phyloP scores from a whole-genome alignment of 2,329 filamentous ascomycete species.

The Rosellinia necatrix region DNA sequence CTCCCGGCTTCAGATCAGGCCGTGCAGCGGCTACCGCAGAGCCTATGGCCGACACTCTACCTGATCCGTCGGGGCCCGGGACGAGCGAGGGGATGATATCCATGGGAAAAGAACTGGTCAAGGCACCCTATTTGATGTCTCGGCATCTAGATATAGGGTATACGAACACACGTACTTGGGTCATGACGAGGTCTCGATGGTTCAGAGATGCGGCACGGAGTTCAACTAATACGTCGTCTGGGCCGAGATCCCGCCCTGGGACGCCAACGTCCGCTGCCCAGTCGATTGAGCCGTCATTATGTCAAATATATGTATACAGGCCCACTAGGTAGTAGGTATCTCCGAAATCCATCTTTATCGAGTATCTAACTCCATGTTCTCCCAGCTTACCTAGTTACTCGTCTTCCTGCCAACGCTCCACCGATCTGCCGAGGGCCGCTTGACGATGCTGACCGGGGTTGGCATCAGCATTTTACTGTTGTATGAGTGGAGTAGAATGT shows the following conservation, averaged over 20 bases:
- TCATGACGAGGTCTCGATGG: slow-evolving; percentile 45
- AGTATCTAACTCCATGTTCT: too few relatives aligned
- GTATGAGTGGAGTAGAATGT: too few relatives aligned
- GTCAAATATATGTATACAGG: too few relatives aligned
- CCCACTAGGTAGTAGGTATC: too few relatives aligned
- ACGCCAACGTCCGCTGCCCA: slow-evolving; percentile 21
- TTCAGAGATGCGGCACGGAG: slow-evolving; percentile 47
- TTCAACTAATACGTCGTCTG: slow-evolving; percentile 61
- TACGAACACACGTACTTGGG: slow-evolving; percentile 26
- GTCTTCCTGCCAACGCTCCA: too few relatives aligned
- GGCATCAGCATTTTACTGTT: too few relatives aligned
- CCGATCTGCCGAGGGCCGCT: too few relatives aligned
- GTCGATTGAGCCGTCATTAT: not conserved
- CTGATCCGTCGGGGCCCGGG: slow-evolving; percentile 54
- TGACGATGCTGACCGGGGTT: too few relatives aligned
- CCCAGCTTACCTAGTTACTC: too few relatives aligned
- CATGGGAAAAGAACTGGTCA: not conserved
- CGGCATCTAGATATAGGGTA: not conserved
- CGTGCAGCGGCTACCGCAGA: slow-evolving; percentile 16
- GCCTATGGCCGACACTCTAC: slow-evolving; percentile 46
- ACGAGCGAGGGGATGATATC: slow-evolving; percentile 17
- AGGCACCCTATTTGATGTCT: not conserved
- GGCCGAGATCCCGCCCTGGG: slow-evolving; percentile 45
- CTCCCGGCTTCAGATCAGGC: slow-evolving; percentile 35
- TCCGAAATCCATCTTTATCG: too few relatives aligned